These are phyloP conservation scores for Ceratocystis variospora DNA, from an alignment of 2,329 filamentous ascomycete species.

Conservation along the genomic window DNA sequence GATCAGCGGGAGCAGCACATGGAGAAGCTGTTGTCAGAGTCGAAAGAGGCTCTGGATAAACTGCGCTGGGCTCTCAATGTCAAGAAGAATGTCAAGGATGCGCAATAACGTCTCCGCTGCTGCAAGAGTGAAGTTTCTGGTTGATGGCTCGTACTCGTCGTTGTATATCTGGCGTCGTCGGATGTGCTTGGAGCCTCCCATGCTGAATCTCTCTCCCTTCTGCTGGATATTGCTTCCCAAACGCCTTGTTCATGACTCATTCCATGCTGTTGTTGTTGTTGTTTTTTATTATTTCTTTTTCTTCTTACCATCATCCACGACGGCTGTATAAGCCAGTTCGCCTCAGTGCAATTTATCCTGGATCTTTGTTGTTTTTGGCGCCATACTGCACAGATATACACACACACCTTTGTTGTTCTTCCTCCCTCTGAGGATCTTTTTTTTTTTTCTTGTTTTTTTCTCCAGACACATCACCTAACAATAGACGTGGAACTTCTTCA, in stretches of 20 bases:
- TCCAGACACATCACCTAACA: background rate
- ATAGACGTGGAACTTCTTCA: background rate
- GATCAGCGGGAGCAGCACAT: constrained; percentile 47
- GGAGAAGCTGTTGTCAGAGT: constrained; percentile 42
- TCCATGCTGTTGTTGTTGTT: background rate
- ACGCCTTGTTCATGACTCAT: constrained; percentile 7
- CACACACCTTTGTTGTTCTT: constrained; percentile 6
- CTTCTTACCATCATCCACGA: constrained; percentile 13
- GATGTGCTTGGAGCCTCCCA: background rate
- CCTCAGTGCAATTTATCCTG: background rate
- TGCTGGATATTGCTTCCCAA: background rate
- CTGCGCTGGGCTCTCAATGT: constrained; percentile 60
- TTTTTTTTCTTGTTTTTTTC: constrained; percentile 17
- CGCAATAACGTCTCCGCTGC: constrained; percentile 30
- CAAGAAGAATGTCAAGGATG: constrained; percentile 45
- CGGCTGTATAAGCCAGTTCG: background rate
- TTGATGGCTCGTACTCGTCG: background rate
- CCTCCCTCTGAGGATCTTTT: background rate
- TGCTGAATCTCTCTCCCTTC: background rate
- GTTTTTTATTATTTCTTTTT: constrained; percentile 20
- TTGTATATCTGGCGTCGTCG: background rate
- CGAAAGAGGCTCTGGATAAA: constrained; percentile 49
- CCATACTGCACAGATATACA: background rate
- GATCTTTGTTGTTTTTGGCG: constrained; percentile 2
- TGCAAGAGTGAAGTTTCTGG: background rate